Evolutionary conservation across 805 yeast genomes (phyloP), one percentile per base, ranked within the genome.

Genomic region (Hanseniaspora guilliermondii): DNA sequence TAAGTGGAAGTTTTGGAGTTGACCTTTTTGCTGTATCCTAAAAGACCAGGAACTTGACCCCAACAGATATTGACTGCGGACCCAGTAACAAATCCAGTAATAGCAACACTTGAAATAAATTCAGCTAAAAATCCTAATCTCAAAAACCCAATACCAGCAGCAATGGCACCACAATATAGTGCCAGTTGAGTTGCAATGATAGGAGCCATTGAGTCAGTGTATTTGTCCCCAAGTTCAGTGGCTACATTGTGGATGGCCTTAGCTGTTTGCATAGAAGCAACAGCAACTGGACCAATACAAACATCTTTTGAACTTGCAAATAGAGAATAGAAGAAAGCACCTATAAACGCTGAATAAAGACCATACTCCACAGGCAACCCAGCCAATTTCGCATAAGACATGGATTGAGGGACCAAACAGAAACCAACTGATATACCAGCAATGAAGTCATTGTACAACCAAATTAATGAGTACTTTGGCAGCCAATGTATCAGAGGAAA

Each of bases 221-320:
- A 56, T 36, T 68, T 60, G 49, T 55, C 66, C 0, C 79, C 74
- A 58, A 75, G 73, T 57, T 73, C 76, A 12, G 60, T 71, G 58
- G 78, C 77, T 11, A 88, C 93, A 49, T 73, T 72, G 27, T 79
- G 75, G 54, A 89, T 75, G 55, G 86, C 87, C 65, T 83, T 85
- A 49, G 89, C 82, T 36, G 86, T 87, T 66, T 87, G 89, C 59
- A 80, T 67, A 16, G 95, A 85, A 95, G 89, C 88, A 56, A 89
- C 97, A 12, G 97, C 97, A 37, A 89, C 97, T 11, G 97, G 97
- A 27, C 97, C 97, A 62, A 89, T 88, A 57, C 94, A 84, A 38
- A 89, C 95, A 73, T 89, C 97, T 68, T 89, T 89, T 24, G 95
- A 85, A 14, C 97, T 89, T 14, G 97, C 97, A 69, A 89, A 89